A percentile compares a stretch with the other conserved stretches of the same genome.
phyloP scores from a whole-genome alignment of 441 rosid genomes.

The Lagerstroemia fauriei region DNA sequence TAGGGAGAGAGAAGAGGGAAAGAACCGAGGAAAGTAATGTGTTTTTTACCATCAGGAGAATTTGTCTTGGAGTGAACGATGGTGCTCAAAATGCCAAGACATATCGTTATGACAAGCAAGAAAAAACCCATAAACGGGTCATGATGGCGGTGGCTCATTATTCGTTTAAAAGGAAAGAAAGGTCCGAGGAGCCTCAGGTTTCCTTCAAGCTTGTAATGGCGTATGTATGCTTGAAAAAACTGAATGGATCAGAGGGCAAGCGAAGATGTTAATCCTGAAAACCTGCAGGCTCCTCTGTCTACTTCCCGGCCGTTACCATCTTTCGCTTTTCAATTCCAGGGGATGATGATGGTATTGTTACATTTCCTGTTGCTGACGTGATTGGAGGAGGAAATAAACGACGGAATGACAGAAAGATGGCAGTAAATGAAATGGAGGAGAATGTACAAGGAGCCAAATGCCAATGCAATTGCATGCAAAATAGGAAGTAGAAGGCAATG shows the following conservation, averaged over 20 bases:
- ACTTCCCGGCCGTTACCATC: not conserved
- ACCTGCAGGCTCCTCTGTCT: not conserved
- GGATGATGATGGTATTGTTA: not conserved
- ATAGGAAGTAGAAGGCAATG: not conserved
- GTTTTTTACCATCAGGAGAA: slow-evolving; percentile 57
- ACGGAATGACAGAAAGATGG: not conserved
- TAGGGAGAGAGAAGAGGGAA: not conserved
- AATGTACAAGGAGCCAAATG: not conserved
- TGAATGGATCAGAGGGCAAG: not conserved
- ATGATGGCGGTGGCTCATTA: not conserved
- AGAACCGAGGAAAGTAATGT: too few species aligned
- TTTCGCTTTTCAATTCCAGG: not conserved
- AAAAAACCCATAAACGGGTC: not conserved
- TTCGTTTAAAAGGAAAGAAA: not conserved
- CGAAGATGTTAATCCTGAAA: not conserved
- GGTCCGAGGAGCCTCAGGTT: not conserved
- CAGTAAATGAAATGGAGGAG: not conserved
- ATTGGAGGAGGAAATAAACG: not conserved
- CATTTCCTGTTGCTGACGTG: not conserved
- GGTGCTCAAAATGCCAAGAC: slow-evolving; percentile 43
- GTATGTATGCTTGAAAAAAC: not conserved
- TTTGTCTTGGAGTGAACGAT: slow-evolving; percentile 62
- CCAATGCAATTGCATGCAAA: not conserved
- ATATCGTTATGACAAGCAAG: slow-evolving; percentile 23
- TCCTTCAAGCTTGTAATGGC: not conserved